Evolutionary conservation across 371 early-diverging fungal species (phyloP), one percentile per base, ranked within the genome.

Genomic region (Mortierella sp.): DNA sequence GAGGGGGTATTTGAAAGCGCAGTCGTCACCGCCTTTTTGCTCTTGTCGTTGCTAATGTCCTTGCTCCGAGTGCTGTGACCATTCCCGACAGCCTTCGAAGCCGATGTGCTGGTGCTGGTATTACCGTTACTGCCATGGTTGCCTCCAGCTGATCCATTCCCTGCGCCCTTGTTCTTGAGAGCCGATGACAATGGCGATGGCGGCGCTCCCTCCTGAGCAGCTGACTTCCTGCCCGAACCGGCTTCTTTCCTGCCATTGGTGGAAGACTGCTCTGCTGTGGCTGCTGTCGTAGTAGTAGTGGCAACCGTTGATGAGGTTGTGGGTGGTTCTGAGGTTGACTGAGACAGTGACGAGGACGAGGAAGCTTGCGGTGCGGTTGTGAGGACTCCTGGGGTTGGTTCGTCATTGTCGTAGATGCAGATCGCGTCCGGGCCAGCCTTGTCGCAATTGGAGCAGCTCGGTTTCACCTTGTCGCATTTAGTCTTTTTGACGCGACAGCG

Each of bases 381-480:
- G 34, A 64, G 41, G 2, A 48, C 53, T 22, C 61, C 80, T 4
- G 37, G 44, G 2, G 71, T n/a, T 11, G 81, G 81, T 41, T 81
- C 81, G 26, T 81, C 77, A 34, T 81, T 81, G 40, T 81, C 81
- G 64, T 81, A 81, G 39, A 81, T 74, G 39, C 81, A 81, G 29
- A 64, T 39, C 14, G 61, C 71, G 16, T 73, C 73, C 8, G 48
- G 29, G 48, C 82, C 81, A 11, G 37, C 73, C 74, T 81, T 81
- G 31, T 63, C 47, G 45, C 81, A 81, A 50, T 55, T 81, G n/a
- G 81, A 81, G 40, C 81, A 81, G 16, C 71, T 40, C 9, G 81
- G 81, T n/a, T 77, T 81, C 67, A 74, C 24, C 39, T 71, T 55
- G 43, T 81, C 81, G 55, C 81, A 81, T 58, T 73, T 77, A 40